phyloP scores from a whole-genome alignment of 257 asterid species.

The Solanum virginianum region DNA sequence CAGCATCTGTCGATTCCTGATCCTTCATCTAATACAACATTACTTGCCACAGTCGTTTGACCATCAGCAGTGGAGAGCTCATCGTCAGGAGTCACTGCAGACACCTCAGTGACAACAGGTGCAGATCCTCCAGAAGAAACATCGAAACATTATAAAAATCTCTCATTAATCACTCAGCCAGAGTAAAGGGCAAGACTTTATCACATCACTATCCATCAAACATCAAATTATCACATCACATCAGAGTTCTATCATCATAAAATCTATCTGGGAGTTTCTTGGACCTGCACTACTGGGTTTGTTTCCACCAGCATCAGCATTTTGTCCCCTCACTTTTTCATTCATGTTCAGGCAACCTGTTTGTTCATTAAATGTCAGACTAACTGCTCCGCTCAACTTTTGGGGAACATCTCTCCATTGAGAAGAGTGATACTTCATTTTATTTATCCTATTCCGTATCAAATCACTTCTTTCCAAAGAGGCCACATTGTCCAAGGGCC shows the following conservation, averaged over 20 bases:
- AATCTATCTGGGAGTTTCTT: no score
- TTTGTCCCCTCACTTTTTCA: constrained; percentile 3
- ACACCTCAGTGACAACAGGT: constrained; percentile 35
- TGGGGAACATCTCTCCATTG: constrained; percentile 53
- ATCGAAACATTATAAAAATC: no score
- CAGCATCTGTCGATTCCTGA: constrained; percentile 37
- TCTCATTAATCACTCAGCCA: no score
- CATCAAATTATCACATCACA: no score
- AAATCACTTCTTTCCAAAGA: constrained; percentile 12
- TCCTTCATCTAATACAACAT: constrained; percentile 33
- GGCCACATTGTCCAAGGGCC: constrained; percentile 8
- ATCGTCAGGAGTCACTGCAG: constrained; percentile 26
- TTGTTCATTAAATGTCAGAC: constrained; percentile 15
- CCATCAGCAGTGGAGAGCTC: constrained; percentile 23
- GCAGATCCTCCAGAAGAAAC: constrained; percentile 45
- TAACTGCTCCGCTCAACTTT: constrained; percentile 10
- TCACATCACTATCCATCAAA: no score
- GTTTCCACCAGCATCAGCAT: constrained; percentile 16
- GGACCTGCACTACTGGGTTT: no score
- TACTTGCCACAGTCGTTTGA: constrained; percentile 12
- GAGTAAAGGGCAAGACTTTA: no score
- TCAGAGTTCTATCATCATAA: no score
- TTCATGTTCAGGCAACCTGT: not conserved
- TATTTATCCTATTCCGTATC: constrained; percentile 7
- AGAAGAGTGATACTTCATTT: constrained; percentile 23